Evolutionary conservation across 208 protist species (phyloP).

Genomic region (Trypanosoma vivax): DNA sequence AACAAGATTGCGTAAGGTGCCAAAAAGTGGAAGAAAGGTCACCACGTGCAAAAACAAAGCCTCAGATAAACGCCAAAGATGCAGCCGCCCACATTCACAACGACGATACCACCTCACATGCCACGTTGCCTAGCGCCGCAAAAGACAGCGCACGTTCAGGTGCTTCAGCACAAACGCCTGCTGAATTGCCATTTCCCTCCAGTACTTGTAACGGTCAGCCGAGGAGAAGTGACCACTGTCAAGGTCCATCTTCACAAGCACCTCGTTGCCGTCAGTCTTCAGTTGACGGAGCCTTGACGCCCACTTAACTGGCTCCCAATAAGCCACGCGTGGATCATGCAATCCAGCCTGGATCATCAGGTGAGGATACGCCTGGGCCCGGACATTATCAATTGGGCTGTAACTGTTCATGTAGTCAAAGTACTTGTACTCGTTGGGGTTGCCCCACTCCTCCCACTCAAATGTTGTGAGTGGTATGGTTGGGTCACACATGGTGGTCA

Average conservation of each 20-base stretch:
- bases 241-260: constrained; percentile 87
- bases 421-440: constrained; percentile 91
- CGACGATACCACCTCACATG: no score
- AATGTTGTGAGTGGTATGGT: constrained; percentile 86
- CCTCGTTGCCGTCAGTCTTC: constrained; percentile 77
- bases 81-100: no score
- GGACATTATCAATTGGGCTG: constrained; percentile 90
- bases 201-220: constrained; percentile 87
- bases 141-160: constrained; percentile 47
- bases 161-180: constrained; percentile 89
- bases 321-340: constrained; percentile 87
- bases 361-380: constrained; percentile 77
- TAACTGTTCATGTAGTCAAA: constrained; percentile 94
- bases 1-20: no score
- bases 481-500: constrained; percentile 92
- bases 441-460: constrained; percentile 94
- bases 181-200: constrained; percentile 79
- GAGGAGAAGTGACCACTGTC: constrained; percentile 88
- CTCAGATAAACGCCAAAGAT: no score
- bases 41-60: no score
- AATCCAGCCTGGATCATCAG: constrained; percentile 81
- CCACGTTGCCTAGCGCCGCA: constrained; percentile 35
- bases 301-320: constrained; percentile 91
- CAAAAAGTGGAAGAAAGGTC: no score
- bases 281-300: constrained; percentile 71